A percentile compares a stretch with the other conserved stretches of the same genome.
phyloP scores from a whole-genome alignment of 2,329 filamentous ascomycete genomes.

The Diaporthe vaccinii region DNA sequence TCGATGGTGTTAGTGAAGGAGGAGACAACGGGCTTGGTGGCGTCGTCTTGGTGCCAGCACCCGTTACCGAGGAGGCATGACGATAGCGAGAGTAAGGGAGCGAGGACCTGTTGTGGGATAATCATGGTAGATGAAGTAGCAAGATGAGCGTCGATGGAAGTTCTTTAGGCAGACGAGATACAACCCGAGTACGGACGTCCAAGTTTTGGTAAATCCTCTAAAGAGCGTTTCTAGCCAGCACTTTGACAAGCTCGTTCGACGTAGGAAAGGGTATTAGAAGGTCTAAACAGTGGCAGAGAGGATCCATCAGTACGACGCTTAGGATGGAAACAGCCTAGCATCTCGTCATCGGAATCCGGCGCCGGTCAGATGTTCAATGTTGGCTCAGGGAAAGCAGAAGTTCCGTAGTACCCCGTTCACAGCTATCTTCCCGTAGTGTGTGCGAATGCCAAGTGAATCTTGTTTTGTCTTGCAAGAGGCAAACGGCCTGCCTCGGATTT shows the following conservation, averaged over 20 bases:
- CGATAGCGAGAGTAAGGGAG: background rate
- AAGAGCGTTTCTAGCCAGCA: background rate
- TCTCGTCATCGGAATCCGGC: too few relatives aligned
- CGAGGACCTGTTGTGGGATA: background rate
- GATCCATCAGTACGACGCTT: background rate
- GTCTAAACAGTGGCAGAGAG: too few relatives aligned
- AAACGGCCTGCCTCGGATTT: background rate
- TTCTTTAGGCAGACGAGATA: background rate
- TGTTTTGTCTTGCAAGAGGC: background rate
- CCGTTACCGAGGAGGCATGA: background rate
- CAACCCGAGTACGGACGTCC: background rate
- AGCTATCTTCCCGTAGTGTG: background rate
- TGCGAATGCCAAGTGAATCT: background rate
- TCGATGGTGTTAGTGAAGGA: background rate
- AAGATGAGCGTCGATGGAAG: background rate
- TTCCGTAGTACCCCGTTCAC: background rate
- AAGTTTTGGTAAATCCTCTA: background rate
- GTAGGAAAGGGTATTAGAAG: too few relatives aligned
- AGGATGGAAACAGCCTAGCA: background rate
- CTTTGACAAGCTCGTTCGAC: background rate
- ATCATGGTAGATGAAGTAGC: background rate
- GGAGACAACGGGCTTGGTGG: background rate
- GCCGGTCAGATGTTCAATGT: background rate
- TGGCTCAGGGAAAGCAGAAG: background rate
- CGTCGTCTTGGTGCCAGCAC: background rate